These are phyloP conservation scores for Apiospora arundinis DNA, from an alignment of 2,329 filamentous ascomycete genomes.

Conservation along the genomic window DNA sequence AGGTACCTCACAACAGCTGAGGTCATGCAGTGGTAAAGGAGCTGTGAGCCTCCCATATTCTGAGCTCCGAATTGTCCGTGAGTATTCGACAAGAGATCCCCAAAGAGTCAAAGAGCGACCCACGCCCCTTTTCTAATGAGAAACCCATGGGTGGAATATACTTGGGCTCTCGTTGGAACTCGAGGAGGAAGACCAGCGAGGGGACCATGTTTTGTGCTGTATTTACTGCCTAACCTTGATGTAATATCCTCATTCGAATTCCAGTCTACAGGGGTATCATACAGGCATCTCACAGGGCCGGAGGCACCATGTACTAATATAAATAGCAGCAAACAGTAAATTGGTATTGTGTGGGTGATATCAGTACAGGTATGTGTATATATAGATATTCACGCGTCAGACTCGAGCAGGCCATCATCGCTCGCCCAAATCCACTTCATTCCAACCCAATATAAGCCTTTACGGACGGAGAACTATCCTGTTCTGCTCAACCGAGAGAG, in stretches of 20 bases:
- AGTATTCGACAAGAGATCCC: neutral
- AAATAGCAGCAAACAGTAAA: neutral
- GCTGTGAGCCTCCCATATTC: too few relatives aligned
- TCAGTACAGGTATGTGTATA: constrained; percentile 12
- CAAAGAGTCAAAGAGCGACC: neutral
- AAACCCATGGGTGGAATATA: neutral
- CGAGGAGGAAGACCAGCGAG: too few relatives aligned
- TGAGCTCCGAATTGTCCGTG: neutral
- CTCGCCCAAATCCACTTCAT: neutral
- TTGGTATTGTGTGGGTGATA: neutral
- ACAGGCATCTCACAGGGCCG: too few relatives aligned
- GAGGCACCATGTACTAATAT: too few relatives aligned
- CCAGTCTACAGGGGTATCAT: too few relatives aligned
- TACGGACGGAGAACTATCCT: constrained; percentile 15
- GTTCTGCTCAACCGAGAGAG: neutral
- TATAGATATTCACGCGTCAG: neutral
- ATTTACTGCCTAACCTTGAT: too few relatives aligned
- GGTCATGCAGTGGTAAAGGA: neutral
- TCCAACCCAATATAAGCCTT: constrained; percentile 11
- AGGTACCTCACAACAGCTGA: neutral
- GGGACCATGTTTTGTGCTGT: too few relatives aligned
- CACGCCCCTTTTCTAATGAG: neutral
- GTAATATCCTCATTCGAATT: too few relatives aligned
- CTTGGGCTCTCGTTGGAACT: neutral
- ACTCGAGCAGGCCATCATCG: neutral